These are phyloP conservation scores for Lepidopterella palustris DNA, from an alignment of 495 filamentous ascomycete genomes.

Conservation along the genomic window DNA sequence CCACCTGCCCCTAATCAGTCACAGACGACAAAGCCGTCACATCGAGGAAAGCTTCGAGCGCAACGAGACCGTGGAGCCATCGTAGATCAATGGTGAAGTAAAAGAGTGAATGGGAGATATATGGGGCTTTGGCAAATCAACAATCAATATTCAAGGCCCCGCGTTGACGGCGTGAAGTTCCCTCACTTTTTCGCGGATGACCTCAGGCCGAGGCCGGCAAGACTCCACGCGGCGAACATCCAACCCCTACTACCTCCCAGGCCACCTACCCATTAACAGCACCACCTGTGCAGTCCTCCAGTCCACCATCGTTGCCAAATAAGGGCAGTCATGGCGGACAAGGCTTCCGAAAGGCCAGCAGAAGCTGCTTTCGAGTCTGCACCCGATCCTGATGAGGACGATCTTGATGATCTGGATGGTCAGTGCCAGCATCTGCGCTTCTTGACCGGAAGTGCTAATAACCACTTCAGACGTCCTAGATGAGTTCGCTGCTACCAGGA, in stretches of 20 bases:
- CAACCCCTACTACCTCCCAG: background rate
- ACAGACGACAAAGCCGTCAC: too few species aligned
- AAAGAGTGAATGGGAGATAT: too few species aligned
- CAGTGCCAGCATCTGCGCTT: slow-evolving; percentile 19
- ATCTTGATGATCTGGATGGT: slow-evolving; percentile 91
- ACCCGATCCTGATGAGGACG: slow-evolving; percentile 74
- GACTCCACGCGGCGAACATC: background rate
- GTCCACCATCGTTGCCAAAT: background rate
- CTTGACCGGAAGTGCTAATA: background rate
- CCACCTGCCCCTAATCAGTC: too few species aligned
- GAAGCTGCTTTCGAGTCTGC: slow-evolving; percentile 40
- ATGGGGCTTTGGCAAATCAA: too few species aligned
- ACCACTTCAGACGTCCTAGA: slow-evolving; percentile 70
- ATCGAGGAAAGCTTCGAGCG: too few species aligned
- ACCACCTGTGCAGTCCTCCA: background rate
- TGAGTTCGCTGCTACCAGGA: slow-evolving; percentile 62
- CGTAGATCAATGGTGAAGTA: too few species aligned
- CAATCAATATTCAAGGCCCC: too few species aligned
- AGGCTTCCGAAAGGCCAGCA: slow-evolving; percentile 1
- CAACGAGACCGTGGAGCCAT: too few species aligned
- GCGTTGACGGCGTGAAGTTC: too few species aligned
- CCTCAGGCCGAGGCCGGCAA: background rate
- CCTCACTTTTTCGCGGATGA: too few species aligned
- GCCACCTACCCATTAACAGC: background rate
- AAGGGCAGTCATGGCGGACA: slow-evolving; percentile 7